Evolutionary conservation across 2,329 filamentous ascomycete species (phyloP), one percentile per base, ranked within the genome.

Genomic region (Pseudocercospora musae): DNA sequence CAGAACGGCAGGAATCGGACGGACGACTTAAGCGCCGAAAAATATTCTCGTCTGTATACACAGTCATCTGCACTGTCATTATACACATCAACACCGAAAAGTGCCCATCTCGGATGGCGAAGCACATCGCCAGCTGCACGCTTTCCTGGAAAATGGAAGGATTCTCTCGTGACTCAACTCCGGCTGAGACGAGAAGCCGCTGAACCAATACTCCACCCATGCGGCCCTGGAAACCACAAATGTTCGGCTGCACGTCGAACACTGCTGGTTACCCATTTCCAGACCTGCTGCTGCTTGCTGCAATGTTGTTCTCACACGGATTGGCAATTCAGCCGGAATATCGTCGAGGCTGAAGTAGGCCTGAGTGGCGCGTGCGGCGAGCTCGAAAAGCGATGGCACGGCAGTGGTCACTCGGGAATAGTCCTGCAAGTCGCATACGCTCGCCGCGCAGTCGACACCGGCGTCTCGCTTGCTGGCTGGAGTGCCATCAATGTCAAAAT

Each of bases 191-290:
- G 65, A 59, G 10, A 58, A 64, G 11, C 70, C 70, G 44, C 66
- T 58, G 57, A 70, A 72, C 72, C 75, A 76, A 49, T 72, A 76
- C 60, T 77, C 75, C 15, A 76, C 62, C 75, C 75, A 76, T 54
- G 74, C 69, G 15, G 75, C 74, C 46, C 74, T 57, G 1, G 71
- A 58, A 13, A 75, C 63, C n/a, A 76, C 64, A 54, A 69, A 76
- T 8, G 55, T 23, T 10, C 64, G 66, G 2, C 64, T 59, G 61
- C 76, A 78, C 8, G 69, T 71, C 1, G 72, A 68, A 64, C 76
- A 78, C 3, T 48, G 44, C 54, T 73, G 68, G 20, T 75, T 72
- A 11, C 71, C 73, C 13, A 62, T 56, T 4, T 68, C 60, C 10
- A 60, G 50, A 6, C 57, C 63, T 15, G 66, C 55, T 1, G 54